phyloP scores from a whole-genome alignment of 2,329 filamentous ascomycete species.

The Septoria linicola region DNA sequence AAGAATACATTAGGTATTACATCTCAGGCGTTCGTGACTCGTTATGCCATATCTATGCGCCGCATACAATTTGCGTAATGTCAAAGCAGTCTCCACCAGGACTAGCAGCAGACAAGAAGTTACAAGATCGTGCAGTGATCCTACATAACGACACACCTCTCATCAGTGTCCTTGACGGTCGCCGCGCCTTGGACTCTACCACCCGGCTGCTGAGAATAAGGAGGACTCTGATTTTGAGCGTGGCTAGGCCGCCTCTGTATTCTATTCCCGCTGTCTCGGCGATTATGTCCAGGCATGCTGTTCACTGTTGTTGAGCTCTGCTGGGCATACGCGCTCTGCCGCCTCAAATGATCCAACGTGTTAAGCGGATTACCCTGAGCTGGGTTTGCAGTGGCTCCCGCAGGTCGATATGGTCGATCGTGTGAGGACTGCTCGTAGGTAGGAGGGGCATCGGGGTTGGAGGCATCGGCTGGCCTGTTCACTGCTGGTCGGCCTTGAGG shows the following conservation, averaged over 20 bases:
- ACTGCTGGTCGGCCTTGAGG: constrained; percentile 28
- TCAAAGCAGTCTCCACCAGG: neutral
- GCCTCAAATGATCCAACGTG: constrained; percentile 36
- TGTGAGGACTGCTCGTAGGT: constrained; percentile 65
- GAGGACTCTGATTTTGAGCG: constrained; percentile 12
- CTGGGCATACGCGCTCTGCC: constrained; percentile 31
- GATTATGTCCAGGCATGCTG: constrained; percentile 14
- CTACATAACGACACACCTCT: constrained; percentile 53
- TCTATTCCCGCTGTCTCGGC: constrained; percentile 21
- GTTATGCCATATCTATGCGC: too few relatives aligned
- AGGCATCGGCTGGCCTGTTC: constrained; percentile 36
- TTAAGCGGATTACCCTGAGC: constrained; percentile 37
- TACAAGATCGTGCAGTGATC: constrained; percentile 7
- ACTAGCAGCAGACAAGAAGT: neutral
- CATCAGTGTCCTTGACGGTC: constrained; percentile 36
- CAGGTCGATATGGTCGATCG: constrained; percentile 52
- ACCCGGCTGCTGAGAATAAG: constrained; percentile 7
- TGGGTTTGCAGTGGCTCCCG: constrained; percentile 31
- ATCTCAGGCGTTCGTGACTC: too few relatives aligned
- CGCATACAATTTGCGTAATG: too few relatives aligned
- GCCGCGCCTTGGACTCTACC: constrained; percentile 25
- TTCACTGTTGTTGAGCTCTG: constrained; percentile 24
- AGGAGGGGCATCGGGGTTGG: constrained; percentile 59
- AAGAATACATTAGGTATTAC: too few relatives aligned
- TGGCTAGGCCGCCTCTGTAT: constrained; percentile 26